phyloP scores from a whole-genome alignment of 2,329 filamentous ascomycete genomes.

The Cylindrodendrum hubeiense region DNA sequence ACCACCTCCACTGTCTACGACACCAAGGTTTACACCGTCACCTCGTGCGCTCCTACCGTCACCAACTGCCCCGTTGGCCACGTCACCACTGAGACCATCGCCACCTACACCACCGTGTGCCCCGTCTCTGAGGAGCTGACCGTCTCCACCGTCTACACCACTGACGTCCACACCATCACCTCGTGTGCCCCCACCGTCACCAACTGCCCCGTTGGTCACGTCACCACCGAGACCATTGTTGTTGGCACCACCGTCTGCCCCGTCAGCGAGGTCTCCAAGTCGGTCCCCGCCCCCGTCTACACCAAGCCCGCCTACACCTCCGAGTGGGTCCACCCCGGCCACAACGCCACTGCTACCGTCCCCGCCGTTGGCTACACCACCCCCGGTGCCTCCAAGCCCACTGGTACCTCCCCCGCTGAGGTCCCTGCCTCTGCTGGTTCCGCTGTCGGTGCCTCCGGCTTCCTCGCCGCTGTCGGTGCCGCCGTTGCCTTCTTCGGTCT shows the following conservation, averaged over 20 bases:
- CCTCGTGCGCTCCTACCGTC: constrained; percentile 32
- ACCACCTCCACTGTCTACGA: constrained; percentile 31
- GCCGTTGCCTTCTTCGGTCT: neutral
- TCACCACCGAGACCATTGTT: constrained; percentile 6
- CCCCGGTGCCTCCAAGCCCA: neutral
- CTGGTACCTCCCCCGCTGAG: neutral
- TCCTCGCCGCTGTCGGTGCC: neutral
- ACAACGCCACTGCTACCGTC: neutral
- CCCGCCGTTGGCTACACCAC: neutral
- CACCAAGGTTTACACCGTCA: constrained; percentile 40
- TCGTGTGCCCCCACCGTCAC: constrained; percentile 17
- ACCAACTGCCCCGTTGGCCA: constrained; percentile 36
- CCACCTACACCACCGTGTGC: constrained; percentile 39
- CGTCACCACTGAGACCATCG: constrained; percentile 38
- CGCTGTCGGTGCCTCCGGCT: neutral
- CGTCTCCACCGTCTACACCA: constrained; percentile 33
- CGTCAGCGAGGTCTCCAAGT: constrained; percentile 39
- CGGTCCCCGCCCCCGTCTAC: neutral
- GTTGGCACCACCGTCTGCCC: constrained; percentile 22
- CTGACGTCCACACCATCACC: constrained; percentile 30
- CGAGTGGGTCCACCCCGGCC: neutral
- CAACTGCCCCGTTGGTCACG: constrained; percentile 8
- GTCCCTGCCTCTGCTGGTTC: neutral
- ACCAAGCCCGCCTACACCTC: constrained; percentile 10
- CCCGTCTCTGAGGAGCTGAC: constrained; percentile 30